Evolutionary conservation across 805 yeast species (phyloP).

Genomic region (Saccharomycopsis javanensis): DNA sequence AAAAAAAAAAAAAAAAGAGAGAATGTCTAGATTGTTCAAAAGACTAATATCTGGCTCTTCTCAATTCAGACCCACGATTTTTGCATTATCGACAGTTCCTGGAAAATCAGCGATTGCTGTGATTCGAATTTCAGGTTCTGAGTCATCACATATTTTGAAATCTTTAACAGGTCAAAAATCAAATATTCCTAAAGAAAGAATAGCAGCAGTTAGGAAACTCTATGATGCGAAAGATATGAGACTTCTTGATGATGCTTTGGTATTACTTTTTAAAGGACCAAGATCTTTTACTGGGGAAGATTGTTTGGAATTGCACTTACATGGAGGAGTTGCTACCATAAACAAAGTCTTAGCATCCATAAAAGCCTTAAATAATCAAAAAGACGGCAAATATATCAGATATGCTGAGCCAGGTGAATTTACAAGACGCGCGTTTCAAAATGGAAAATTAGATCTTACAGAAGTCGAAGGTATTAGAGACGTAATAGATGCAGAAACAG

Average conservation of each 20-base stretch:
- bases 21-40: not conserved
- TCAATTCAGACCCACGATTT: constrained; percentile 49
- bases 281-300: constrained; percentile 90
- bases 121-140: constrained; percentile 71
- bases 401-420: constrained; percentile 94
- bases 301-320: constrained; percentile 76
- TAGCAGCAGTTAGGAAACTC: constrained; percentile 50
- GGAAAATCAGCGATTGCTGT: constrained; percentile 83
- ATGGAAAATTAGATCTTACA: constrained; percentile 76
- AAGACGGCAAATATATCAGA: constrained; percentile 37
- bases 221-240: constrained; percentile 28
- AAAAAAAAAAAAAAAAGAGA: not conserved
- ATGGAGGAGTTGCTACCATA: constrained; percentile 87
- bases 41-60: not conserved
- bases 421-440: constrained; percentile 75
- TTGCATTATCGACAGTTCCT: constrained; percentile 80
- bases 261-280: constrained; percentile 62
- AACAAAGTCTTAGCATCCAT: constrained; percentile 59
- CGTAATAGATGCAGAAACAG: constrained; percentile 90
- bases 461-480: constrained; percentile 87
- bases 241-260: constrained; percentile 69
- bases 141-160: constrained; percentile 36
- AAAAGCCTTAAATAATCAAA: constrained; percentile 35
- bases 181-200: constrained; percentile 37
- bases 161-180: constrained; percentile 33